These are phyloP conservation scores for Amanita rubescens DNA, from an alignment of 768 basidiomycete species.

Conservation along the genomic window DNA sequence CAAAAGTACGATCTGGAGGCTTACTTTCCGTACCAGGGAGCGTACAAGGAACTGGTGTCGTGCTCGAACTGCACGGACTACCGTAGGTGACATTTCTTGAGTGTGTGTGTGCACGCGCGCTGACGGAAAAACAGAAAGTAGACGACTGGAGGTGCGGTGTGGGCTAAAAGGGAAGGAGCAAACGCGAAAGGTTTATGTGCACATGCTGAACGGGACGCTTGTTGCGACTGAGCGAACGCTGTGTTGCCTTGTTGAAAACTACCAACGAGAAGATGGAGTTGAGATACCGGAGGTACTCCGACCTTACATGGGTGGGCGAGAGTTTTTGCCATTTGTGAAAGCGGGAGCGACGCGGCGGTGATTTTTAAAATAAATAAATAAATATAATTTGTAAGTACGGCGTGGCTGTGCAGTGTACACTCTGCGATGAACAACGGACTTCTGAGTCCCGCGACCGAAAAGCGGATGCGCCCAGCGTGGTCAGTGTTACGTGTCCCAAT, in stretches of 20 bases:
- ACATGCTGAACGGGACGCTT: constrained; percentile 98
- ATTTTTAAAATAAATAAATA: too few relatives aligned
- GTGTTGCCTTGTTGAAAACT: constrained; percentile 98
- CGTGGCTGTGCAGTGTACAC: background rate
- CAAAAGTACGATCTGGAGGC: constrained; percentile 98
- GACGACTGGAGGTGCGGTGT: constrained; percentile 88
- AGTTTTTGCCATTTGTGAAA: constrained; percentile 81
- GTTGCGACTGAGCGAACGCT: constrained; percentile 96
- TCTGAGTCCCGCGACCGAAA: constrained; percentile 34
- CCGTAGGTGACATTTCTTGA: constrained; percentile 49
- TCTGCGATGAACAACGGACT: constrained; percentile 24
- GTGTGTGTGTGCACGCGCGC: background rate
- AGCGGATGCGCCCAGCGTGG: constrained; percentile 27
- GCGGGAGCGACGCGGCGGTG: too few relatives aligned
- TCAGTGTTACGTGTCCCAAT: constrained; percentile 49
- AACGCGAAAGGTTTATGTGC: constrained; percentile 87
- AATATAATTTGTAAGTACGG: constrained; percentile 56
- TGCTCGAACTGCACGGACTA: constrained; percentile 99
- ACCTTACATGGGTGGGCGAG: constrained; percentile 94
- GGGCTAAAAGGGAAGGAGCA: constrained; percentile 90
- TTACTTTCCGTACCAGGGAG: constrained; percentile 98
- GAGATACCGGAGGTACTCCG: constrained; percentile 83
- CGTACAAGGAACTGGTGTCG: constrained; percentile 95
- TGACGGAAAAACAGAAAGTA: constrained; percentile 57
- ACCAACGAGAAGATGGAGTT: constrained; percentile 91